phyloP scores from a whole-genome alignment of 805 yeast genomes.

The Pichia kluyveri region DNA sequence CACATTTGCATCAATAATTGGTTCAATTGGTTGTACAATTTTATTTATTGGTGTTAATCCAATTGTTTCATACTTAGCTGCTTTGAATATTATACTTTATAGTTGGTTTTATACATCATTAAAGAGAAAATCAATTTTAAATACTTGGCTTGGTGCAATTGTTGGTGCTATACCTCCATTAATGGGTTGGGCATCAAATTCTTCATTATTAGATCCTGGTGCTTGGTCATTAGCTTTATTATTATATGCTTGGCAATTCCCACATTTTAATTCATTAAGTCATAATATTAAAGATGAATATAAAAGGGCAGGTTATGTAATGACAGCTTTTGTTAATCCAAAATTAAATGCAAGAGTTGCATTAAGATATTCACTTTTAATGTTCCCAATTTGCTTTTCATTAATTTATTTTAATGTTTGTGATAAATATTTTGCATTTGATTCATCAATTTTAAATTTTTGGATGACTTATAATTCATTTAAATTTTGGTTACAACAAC shows the following conservation, averaged over 20 bases:
- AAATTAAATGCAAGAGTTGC: constrained; percentile 89
- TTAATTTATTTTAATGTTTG: constrained; percentile 71
- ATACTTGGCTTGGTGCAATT: constrained; percentile 98
- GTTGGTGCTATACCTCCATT: constrained; percentile 98
- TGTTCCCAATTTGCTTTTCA: constrained; percentile 91
- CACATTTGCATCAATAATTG: constrained; percentile 67
- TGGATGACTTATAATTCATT: constrained; percentile 79
- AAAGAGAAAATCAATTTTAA: constrained; percentile 74
- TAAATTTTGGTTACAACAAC: constrained; percentile 82
- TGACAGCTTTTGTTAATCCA: constrained; percentile 94
- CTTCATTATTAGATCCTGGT: constrained; percentile 74
- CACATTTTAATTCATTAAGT: constrained; percentile 89
- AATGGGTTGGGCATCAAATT: constrained; percentile 98
- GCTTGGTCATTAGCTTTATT: constrained; percentile 91
- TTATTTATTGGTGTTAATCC: constrained; percentile 79
- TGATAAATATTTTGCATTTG: constrained; percentile 73
- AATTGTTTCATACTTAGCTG: constrained; percentile 75
- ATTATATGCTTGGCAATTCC: constrained; percentile 96
- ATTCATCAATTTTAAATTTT: constrained; percentile 71
- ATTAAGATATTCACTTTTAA: constrained; percentile 75
- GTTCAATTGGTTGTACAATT: constrained; percentile 58
- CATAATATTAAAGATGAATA: constrained; percentile 86
- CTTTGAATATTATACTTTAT: constrained; percentile 69
- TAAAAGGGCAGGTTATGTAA: constrained; percentile 89
- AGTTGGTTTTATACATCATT: constrained; percentile 88